Conservation (phyloP, 352 stramenopile genomes). For the Phytophthora tentaculata region DNA sequence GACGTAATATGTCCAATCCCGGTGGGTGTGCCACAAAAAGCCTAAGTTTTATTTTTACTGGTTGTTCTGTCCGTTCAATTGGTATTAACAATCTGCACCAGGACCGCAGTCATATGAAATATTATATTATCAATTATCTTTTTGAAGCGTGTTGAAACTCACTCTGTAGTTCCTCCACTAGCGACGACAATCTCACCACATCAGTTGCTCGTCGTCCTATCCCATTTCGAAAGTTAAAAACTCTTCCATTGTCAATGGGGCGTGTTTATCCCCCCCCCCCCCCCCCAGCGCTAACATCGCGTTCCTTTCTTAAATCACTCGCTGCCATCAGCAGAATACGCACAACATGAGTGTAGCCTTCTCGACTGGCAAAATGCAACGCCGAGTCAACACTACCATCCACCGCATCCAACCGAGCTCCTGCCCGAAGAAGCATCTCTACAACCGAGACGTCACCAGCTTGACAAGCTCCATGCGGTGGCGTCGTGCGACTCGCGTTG, state of each 20-base stretch:
- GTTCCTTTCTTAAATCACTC: slow-evolving; percentile 18
- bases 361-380: slow-evolving; percentile 57
- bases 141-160: no score
- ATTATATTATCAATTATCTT: no score
- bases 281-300: neutral
- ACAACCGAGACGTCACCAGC: slow-evolving; percentile 46
- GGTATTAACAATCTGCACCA: no score
- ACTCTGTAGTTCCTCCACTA: slow-evolving; percentile 34
- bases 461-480: slow-evolving; percentile 65
- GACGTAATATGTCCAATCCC: no score
- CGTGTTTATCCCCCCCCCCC: no score
- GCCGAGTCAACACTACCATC: slow-evolving; percentile 59
- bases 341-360: slow-evolving; percentile 46
- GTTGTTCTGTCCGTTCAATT: no score
- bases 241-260: slow-evolving; percentile 18
- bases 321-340: slow-evolving; percentile 49
- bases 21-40: no score
- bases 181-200: slow-evolving; percentile 44
- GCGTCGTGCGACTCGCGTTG: slow-evolving; percentile 45
- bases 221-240: slow-evolving; percentile 57
- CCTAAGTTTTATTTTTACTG: no score
- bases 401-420: slow-evolving; percentile 42
- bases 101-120: no score
- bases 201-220: slow-evolving; percentile 58
- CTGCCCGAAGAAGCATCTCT: slow-evolving; percentile 43